Base-by-base conservation (phyloP, 1,284 basidiomycete genomes). In the Kalmanozyma brasiliensis region DNA sequence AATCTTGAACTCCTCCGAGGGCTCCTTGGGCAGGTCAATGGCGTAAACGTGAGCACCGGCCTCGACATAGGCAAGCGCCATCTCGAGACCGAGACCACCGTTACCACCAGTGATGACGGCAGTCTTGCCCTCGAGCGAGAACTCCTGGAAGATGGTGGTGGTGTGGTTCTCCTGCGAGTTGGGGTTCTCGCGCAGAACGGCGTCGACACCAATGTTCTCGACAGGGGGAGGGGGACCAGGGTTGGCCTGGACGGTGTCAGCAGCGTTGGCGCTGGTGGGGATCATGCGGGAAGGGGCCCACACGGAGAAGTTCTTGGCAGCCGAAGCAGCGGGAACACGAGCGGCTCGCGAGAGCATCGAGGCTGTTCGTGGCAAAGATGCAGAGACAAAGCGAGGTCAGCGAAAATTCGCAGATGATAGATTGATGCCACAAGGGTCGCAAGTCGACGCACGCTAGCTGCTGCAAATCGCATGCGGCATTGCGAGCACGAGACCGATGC, bases 21-120 rank as follows among this genome's bases (percentile, higher is more conserved):
- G 89, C 46, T 84, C 82, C 45, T 84, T 74, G 4, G 90, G 87
- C 6, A 92, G 83, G 81, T 94, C 92, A 32, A 92, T 82, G 75
- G 89, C 91, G 80, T 91, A 90, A 1, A 93, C 87, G 2, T 89
- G 85, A 4, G 91, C 90, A 45, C 91, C 91, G 4, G 88, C 88
- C 83, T 94, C 91, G 36, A 88, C 86, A 34, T 91, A 84, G 5
- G 89, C 87, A 55, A 91, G 85, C 26, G 90, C 90, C 87, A 91
- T 89, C 83, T 91, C 90, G 36, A 93, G 86, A 72, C 92, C 91
- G 10, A 93, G 86, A 2, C 91, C 91, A 44, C 91, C 86, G 73
- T 90, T 91, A 3, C 86, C 92, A 59, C 78, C 78, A 6, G 78
- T 78, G n/a, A 80, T 73, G 45, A 93, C 84, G 32, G 87, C 89